phyloP scores from a whole-genome alignment of 2,329 filamentous ascomycete genomes.

The Aspergillus sclerotialis region DNA sequence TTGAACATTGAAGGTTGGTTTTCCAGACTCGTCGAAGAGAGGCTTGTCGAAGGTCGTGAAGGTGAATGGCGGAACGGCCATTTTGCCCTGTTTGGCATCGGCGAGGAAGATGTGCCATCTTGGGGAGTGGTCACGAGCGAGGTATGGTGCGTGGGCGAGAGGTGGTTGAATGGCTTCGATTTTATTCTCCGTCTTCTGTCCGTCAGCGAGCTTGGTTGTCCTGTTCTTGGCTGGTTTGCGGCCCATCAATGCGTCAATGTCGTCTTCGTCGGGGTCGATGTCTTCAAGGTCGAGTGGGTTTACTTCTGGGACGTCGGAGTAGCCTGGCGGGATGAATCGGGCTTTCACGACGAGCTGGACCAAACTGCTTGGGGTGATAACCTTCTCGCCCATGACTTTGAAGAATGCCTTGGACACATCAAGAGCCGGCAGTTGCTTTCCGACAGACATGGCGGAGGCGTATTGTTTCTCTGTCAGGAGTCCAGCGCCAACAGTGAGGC shows the following conservation, averaged over 20 bases:
- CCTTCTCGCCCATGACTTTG: slow-evolving; percentile 93
- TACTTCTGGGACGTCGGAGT: slow-evolving; percentile 64
- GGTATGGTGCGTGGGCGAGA: slow-evolving; percentile 84
- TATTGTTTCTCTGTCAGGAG: slow-evolving; percentile 74
- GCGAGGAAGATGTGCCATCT: slow-evolving; percentile 93
- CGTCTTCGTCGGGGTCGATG: slow-evolving; percentile 85
- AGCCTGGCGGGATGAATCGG: slow-evolving; percentile 83
- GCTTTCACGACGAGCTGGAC: slow-evolving; percentile 94
- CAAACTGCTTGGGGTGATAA: slow-evolving; percentile 84
- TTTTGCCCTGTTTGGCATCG: slow-evolving; percentile 89
- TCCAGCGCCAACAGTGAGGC: slow-evolving; percentile 60
- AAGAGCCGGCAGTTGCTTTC: slow-evolving; percentile 75
- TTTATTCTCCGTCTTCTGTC: slow-evolving; percentile 50
- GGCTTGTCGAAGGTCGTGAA: slow-evolving; percentile 89
- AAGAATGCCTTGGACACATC: slow-evolving; percentile 91
- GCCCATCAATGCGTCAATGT: slow-evolving; percentile 76
- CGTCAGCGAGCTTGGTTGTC: slow-evolving; percentile 51
- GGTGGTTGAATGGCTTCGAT: slow-evolving; percentile 65
- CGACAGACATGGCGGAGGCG: slow-evolving; percentile 65
- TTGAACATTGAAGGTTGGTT: slow-evolving; percentile 89
- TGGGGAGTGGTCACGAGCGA: slow-evolving; percentile 80
- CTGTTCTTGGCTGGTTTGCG: slow-evolving; percentile 60
- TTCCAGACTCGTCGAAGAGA: slow-evolving; percentile 69
- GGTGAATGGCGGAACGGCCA: slow-evolving; percentile 93
- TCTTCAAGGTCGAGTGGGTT: slow-evolving; percentile 79